These are phyloP conservation scores for Bretziella fagacearum DNA, from an alignment of 2,329 filamentous ascomycete genomes.

Conservation along the genomic window DNA sequence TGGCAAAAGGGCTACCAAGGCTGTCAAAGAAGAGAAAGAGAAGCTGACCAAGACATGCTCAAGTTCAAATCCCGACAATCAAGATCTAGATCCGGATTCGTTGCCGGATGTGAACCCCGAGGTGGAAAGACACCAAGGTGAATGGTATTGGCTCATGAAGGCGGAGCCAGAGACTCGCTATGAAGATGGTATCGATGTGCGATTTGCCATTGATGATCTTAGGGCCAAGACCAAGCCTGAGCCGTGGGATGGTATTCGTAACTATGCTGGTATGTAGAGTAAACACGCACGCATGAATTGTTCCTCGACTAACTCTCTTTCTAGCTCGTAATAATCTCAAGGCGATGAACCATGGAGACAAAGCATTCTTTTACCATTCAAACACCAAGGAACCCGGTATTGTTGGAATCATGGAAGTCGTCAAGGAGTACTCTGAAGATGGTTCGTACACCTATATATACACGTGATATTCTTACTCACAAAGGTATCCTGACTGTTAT, in stretches of 20 bases:
- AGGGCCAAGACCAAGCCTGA: constrained; percentile 56
- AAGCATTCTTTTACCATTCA: constrained; percentile 94
- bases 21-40: constrained; percentile 3
- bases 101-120: constrained; percentile 25
- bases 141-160: constrained; percentile 65
- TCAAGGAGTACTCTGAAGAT: constrained; percentile 67
- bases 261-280: constrained; percentile 28
- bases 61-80: constrained; percentile 16
- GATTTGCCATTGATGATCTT: constrained; percentile 88
- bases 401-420: constrained; percentile 76
- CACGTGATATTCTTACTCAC: neutral
- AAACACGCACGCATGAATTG: too few relatives aligned
- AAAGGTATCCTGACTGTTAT: neutral
- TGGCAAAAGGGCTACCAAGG: constrained; percentile 1
- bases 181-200: constrained; percentile 75
- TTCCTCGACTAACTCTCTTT: neutral
- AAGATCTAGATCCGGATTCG: constrained; percentile 21
- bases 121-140: constrained; percentile 24
- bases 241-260: constrained; percentile 63
- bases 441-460: too few relatives aligned
- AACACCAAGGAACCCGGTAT: constrained; percentile 84
- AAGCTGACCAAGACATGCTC: neutral
- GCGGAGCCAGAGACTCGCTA: constrained; percentile 75
- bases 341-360: constrained; percentile 77
- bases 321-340: constrained; percentile 73